Base-by-base conservation (phyloP, 805 yeast genomes). In the Metschnikowia cerradonensis region DNA sequence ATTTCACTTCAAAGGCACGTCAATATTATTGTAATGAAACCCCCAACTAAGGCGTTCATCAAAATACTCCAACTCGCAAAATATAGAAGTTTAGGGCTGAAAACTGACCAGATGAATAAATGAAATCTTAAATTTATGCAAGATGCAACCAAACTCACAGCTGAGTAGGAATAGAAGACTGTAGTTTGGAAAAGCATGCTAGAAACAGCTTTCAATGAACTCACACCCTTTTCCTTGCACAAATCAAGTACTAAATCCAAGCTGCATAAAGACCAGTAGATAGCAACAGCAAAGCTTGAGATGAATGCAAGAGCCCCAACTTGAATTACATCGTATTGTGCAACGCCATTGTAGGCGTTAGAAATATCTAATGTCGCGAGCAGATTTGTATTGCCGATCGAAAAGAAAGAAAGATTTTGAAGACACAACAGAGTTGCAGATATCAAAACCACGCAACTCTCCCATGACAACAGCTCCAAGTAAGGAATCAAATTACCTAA, bases 21-120 rank as follows among this genome's bases (percentile, higher is more conserved):
- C 30, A 26, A 33, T 30, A 26, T 37, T 23, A 8, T 58, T 13
- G 23, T 60, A 49, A 57, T 48, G 83, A 48, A 48, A 71, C 41
- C 59, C 67, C 67, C 75, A 48, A 42, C 38, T 13, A 42, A 8
- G 19, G 38, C 13, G 48, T 70, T 68, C 44, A 83, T 71, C 41
- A 81, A 70, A 3, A 80, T 49, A 32, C 78, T 71, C 98, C 98
- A 94, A 3, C 84, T 83, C 1, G 82, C 81, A 57, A 85, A 84
- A 64, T 86, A 94, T 34, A 95, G 76, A 4, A 94, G 66, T 61
- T 91, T 92, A 1, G 99, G 99, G 47, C 96, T 88, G 70, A 94
- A 94, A 6, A 94, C 99, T 1, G 98, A 91, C 99, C 99, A 94
- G 8, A 94, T 87, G 64, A 94, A 94, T 50, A 94, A 73, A 66